These are phyloP conservation scores for Magnaporthiopsis poae DNA, from an alignment of 2,329 filamentous ascomycete species.

Conservation along the genomic window DNA sequence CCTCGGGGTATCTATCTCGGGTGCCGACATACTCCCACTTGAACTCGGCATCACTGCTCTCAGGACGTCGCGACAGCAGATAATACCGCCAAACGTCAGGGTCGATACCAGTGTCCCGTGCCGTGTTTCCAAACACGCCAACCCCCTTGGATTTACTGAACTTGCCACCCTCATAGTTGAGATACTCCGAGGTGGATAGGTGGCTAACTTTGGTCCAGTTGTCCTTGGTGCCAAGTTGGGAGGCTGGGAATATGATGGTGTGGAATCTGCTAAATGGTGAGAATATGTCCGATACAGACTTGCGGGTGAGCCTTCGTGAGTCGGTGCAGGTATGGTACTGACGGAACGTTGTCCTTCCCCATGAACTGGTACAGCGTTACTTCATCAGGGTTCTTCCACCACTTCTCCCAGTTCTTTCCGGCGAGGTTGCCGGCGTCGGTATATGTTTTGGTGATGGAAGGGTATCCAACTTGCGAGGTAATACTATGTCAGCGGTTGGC, in stretches of 20 bases:
- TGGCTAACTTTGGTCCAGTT: conserved; percentile 86
- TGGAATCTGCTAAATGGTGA: conserved; percentile 51
- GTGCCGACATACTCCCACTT: conserved; percentile 50
- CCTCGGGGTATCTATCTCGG: neutral
- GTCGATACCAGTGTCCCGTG: conserved; percentile 73
- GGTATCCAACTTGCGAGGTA: conserved; percentile 75
- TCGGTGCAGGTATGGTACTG: conserved; percentile 8
- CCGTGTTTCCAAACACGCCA: conserved; percentile 85
- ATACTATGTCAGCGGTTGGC: neutral
- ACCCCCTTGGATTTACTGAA: conserved; percentile 86
- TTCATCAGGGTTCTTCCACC: conserved; percentile 85
- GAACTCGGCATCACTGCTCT: conserved; percentile 79
- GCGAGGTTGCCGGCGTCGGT: conserved; percentile 40
- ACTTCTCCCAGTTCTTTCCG: conserved; percentile 60
- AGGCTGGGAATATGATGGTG: conserved; percentile 82
- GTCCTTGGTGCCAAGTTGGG: conserved; percentile 72
- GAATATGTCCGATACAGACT: conserved; percentile 31
- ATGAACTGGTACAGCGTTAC: conserved; percentile 90
- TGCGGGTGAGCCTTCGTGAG: neutral
- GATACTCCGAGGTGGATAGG: conserved; percentile 64
- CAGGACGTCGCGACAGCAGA: conserved; percentile 73
- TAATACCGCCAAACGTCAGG: conserved; percentile 92
- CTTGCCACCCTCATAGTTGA: conserved; percentile 82
- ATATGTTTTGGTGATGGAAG: conserved; percentile 88
- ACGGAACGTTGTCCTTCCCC: conserved; percentile 71